phyloP scores from a whole-genome alignment of 208 protist species.

The Blechomonas ayalai region DNA sequence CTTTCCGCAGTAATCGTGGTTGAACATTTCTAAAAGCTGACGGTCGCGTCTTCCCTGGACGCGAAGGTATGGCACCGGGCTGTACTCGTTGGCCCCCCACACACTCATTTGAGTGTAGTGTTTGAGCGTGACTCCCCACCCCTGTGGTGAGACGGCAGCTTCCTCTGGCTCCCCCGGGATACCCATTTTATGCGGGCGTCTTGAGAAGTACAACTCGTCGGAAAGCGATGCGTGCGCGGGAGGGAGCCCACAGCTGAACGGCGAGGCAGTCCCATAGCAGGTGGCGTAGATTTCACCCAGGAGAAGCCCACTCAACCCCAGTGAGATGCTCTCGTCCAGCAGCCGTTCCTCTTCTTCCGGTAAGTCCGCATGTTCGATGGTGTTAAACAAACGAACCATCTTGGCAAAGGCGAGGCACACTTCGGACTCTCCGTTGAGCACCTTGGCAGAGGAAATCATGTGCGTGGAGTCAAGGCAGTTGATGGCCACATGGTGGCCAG shows the following conservation, averaged over 20 bases:
- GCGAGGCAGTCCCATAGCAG: constrained; percentile 23
- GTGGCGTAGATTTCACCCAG: constrained; percentile 59
- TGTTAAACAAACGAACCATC: constrained; percentile 60
- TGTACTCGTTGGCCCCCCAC: constrained; percentile 25
- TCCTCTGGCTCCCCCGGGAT: no score
- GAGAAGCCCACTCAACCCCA: constrained; percentile 29
- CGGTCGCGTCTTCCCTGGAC: constrained; percentile 32
- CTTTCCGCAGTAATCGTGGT: constrained; percentile 2
- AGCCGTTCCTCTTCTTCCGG: constrained; percentile 42
- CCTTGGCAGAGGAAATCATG: constrained; percentile 17
- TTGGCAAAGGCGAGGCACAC: constrained; percentile 53
- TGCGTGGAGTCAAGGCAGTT: constrained; percentile 52
- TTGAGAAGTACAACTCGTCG: no score
- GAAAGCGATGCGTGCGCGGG: no score
- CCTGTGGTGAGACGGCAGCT: not conserved
- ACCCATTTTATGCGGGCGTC: no score
- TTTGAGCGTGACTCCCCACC: constrained; percentile 21
- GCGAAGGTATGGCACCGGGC: constrained; percentile 40
- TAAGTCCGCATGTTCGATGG: constrained; percentile 47
- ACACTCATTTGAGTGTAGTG: constrained; percentile 53
- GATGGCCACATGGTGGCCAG: constrained; percentile 53
- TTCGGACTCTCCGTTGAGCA: constrained; percentile 42
- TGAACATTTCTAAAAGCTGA: constrained; percentile 38
- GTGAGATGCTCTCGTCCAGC: constrained; percentile 36
- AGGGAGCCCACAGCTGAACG: no score